phyloP scores from a whole-genome alignment of 495 filamentous ascomycete species.

The Penicillium waksmanii region DNA sequence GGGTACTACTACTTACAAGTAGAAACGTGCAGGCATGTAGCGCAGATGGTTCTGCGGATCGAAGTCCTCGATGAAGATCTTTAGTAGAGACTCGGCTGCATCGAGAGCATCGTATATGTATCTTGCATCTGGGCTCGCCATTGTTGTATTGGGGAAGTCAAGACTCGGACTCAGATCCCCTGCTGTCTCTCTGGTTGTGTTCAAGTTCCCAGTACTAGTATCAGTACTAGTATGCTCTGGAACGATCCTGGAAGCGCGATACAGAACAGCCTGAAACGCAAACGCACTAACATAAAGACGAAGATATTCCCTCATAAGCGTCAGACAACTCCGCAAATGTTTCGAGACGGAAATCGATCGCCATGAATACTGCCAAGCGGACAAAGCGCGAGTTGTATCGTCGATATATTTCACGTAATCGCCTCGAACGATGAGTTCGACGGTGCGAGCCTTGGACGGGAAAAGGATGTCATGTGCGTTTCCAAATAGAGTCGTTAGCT shows the following conservation, averaged over 20 bases:
- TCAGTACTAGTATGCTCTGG: too few relatives aligned
- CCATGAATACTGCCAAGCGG: constrained; percentile 16
- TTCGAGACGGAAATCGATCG: neutral
- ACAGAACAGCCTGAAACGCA: constrained; percentile 1
- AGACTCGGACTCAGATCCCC: too few relatives aligned
- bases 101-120: constrained; percentile 1
- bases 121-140: neutral
- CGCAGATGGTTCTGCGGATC: neutral
- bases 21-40: constrained; percentile 1
- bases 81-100: neutral
- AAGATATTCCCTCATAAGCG: constrained; percentile 11
- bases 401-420: constrained; percentile 22
- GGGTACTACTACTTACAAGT: neutral
- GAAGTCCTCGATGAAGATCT: neutral
- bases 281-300: constrained; percentile 12
- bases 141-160: neutral
- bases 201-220: too few relatives aligned
- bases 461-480: constrained; percentile 20
- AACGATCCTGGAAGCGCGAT: neutral
- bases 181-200: neutral
- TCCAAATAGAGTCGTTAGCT: constrained; percentile 16
- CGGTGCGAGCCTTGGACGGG: constrained; percentile 15
- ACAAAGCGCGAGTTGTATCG: constrained; percentile 11
- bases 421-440: constrained; percentile 14
- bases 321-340: constrained; percentile 8